A percentile compares a stretch with the other conserved stretches of the same genome.
These are phyloP conservation scores for Kwoniella mangroviensis DNA, from an alignment of 768 basidiomycete species.

Conservation along the genomic window DNA sequence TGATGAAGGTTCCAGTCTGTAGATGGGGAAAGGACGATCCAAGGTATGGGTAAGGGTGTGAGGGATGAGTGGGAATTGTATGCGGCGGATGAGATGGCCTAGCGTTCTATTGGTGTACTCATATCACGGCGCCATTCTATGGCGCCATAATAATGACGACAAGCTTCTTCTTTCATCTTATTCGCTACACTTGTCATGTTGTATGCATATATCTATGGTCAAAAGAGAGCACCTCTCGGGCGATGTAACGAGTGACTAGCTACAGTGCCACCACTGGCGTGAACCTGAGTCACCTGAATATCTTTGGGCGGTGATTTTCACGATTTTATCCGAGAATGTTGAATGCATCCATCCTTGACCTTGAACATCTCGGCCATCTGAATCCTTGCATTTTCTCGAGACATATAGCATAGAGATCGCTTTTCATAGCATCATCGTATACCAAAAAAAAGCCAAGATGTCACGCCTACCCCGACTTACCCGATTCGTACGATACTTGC, in stretches of 20 bases:
- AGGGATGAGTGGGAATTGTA: conserved; percentile 48
- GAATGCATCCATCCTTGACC: not conserved
- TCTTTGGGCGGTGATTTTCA: conserved; percentile 9
- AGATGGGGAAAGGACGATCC: conserved; percentile 41
- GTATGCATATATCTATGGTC: not conserved
- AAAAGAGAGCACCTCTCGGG: not conserved
- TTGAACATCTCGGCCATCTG: not conserved
- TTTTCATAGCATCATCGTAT: too few species aligned
- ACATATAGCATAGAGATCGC: not conserved
- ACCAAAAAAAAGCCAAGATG: conserved; percentile 13
- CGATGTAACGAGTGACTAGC: not conserved
- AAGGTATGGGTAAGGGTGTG: conserved; percentile 29
- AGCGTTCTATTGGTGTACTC: not conserved
- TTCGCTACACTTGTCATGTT: not conserved
- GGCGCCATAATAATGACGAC: not conserved
- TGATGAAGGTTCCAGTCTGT: conserved; percentile 28
- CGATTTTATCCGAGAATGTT: conserved; percentile 30
- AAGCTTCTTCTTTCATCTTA: not conserved
- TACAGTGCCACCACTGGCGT: not conserved
- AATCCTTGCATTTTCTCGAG: not conserved
- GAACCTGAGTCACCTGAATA: conserved; percentile 4
- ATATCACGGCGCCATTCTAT: not conserved
- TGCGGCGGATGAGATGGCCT: conserved; percentile 22
- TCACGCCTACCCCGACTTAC: conserved; percentile 33
- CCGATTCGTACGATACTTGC: conserved; percentile 36